Evolutionary conservation across 805 yeast species (phyloP), one percentile per base, ranked within the genome.

Genomic region (Kuraishia borneana): DNA sequence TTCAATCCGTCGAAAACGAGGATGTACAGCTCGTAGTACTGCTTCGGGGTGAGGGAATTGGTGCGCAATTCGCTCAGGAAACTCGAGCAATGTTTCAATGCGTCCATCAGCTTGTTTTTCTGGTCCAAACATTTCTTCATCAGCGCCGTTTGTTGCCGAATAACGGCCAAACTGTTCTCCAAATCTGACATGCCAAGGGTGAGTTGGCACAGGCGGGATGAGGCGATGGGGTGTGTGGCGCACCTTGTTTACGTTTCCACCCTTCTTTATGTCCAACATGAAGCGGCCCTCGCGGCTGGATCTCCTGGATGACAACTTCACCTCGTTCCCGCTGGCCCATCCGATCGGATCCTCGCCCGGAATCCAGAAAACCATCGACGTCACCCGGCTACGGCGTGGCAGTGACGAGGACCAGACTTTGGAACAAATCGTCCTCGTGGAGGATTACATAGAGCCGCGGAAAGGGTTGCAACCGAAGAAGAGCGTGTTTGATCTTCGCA

Each of bases 1-100:
- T 80, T 79, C 51, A 92, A 60, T 0, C 94, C 80, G 56, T 92
- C 97, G 47, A 77, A 88, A 2, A 82, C 78, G 31, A 80, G 64
- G 42, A 83, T 80, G 59, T 89, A 92, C 30, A 92, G 60, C 55
- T 88, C 97, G 54, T 92, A 92, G 65, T 92, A 92, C 54, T 83
- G 88, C 51, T 87, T 87, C 1, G 98, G 96, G 2, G 84, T 68
- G 38, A 85, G 62, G 31, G 65, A 63, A 33, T 79, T 73, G 3
- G 89, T 81, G 36, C 96, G 66, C 35, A 89, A 61, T 56, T 88
- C 96, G 22, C 77, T 75, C 36, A 92, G 63, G 60, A 87, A 75
- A 20, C 78, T 73, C 21, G 94, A 74, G 22, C 94, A 84, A 51
- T 87, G 92, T 46, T 85, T 83, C 38, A 92, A 58, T 2, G 96